Conservation (phyloP, 768 basidiomycete species). For the Leccinum barrowsii region DNA sequence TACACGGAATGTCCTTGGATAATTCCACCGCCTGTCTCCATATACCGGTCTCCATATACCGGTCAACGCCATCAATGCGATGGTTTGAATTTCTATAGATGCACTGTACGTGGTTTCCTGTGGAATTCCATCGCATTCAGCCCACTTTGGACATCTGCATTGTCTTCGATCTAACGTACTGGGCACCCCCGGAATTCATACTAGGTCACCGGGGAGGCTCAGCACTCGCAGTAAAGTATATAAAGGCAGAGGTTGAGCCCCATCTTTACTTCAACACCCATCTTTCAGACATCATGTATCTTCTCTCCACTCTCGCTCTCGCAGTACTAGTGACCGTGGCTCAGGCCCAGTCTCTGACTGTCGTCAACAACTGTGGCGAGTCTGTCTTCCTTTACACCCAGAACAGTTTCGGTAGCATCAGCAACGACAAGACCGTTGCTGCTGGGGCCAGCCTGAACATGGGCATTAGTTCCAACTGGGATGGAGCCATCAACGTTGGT, state of each 20-base stretch:
- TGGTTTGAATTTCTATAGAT: neutral
- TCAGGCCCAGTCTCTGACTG: slow-evolving; percentile 29
- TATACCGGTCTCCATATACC: too few species aligned
- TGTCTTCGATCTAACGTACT: neutral
- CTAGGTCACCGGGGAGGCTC: neutral
- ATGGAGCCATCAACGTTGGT: slow-evolving; percentile 31
- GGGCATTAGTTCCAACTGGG: slow-evolving; percentile 32
- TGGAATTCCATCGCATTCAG: neutral
- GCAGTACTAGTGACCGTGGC: neutral
- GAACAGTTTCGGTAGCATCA: slow-evolving; percentile 27
- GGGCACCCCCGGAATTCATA: neutral
- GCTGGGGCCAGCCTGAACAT: slow-evolving; percentile 24
- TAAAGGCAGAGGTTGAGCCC: neutral
- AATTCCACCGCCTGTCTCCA: neutral
- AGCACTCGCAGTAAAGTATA: slow-evolving; percentile 7
- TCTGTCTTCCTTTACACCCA: slow-evolving; percentile 30
- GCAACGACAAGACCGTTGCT: slow-evolving; percentile 25
- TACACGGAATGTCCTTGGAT: neutral
- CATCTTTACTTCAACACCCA: neutral
- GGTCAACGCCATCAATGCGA: neutral
- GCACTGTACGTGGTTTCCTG: neutral
- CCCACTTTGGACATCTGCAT: slow-evolving; percentile 1
- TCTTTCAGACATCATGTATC: slow-evolving; percentile 1
- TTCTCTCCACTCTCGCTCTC: neutral
- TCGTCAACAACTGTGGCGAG: slow-evolving; percentile 24